Percentiles rank a stretch among this genome's conserved stretches.
Evolutionary conservation across 257 asterid genomes (phyloP).

Genomic region (Ehretia macrophylla): DNA sequence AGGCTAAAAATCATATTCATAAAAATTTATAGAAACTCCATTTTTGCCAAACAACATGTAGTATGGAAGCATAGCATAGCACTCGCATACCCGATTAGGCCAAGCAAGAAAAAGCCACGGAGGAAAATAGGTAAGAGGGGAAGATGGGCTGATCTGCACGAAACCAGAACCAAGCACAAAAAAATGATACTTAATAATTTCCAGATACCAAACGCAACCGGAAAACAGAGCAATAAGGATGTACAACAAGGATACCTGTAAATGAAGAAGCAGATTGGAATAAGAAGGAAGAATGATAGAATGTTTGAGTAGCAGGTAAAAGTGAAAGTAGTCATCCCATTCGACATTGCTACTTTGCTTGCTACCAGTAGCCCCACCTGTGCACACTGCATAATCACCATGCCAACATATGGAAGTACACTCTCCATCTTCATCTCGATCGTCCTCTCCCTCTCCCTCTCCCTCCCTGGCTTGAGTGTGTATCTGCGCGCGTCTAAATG

Average conservation of each 20-base stretch:
- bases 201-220: too few relatives aligned
- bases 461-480: background rate
- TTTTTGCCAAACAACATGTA: too few relatives aligned
- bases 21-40: too few relatives aligned
- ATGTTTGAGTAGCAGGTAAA: slow-evolving; percentile 45
- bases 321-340: slow-evolving; percentile 52
- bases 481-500: background rate
- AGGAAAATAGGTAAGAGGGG: slow-evolving; percentile 38
- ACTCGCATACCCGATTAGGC: slow-evolving; percentile 50
- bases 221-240: too few relatives aligned
- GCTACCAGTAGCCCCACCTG: slow-evolving; percentile 50
- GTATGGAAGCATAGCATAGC: background rate
- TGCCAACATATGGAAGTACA: slow-evolving; percentile 44
- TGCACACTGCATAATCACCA: slow-evolving; percentile 54
- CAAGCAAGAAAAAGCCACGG: slow-evolving; percentile 54
- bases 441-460: slow-evolving; percentile 17
- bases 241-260: slow-evolving; percentile 35
- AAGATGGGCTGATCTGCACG: slow-evolving; percentile 42
- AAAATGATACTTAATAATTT: background rate
- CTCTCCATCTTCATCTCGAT: slow-evolving; percentile 23
- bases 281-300: slow-evolving; percentile 38
- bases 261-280: slow-evolving; percentile 33
- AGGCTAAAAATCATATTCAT: too few relatives aligned
- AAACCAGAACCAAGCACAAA: background rate
- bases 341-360: slow-evolving; percentile 44